A percentile compares a stretch with the other conserved stretches of the same genome.
Evolutionary conservation across 805 yeast species (phyloP).

Genomic region (Sugiyamaella qingdaonensis): DNA sequence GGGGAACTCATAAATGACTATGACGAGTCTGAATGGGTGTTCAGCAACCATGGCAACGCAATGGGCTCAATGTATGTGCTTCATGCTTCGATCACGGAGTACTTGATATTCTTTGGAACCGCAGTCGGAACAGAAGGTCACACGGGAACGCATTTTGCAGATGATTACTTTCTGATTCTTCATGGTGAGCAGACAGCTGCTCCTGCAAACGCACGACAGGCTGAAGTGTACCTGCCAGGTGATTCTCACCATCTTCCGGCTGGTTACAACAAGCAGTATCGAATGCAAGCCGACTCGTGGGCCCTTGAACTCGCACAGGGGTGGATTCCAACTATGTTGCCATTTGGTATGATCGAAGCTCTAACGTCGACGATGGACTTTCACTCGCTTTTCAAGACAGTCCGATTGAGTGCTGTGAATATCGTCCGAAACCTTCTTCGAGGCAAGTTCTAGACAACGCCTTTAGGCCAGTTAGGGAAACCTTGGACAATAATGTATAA

Average conservation of each 20-base stretch:
- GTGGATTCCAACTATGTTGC: slow-evolving; percentile 97
- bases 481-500: too few species aligned
- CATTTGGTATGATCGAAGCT: slow-evolving; percentile 86
- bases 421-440: slow-evolving; percentile 63
- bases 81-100: slow-evolving; percentile 92
- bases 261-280: slow-evolving; percentile 78
- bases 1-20: slow-evolving; percentile 71
- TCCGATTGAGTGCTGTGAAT: slow-evolving; percentile 68
- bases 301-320: slow-evolving; percentile 98
- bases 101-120: slow-evolving; percentile 87
- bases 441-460: slow-evolving; percentile 72
- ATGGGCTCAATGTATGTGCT: slow-evolving; percentile 90
- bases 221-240: slow-evolving; percentile 81
- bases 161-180: slow-evolving; percentile 91
- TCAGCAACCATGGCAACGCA: slow-evolving; percentile 97
- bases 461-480: too few species aligned
- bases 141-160: slow-evolving; percentile 93
- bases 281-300: slow-evolving; percentile 76
- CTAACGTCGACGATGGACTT: slow-evolving; percentile 77
- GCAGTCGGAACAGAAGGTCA: slow-evolving; percentile 97
- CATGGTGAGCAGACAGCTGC: slow-evolving; percentile 77
- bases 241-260: slow-evolving; percentile 73
- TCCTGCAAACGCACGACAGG: slow-evolving; percentile 53
- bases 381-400: slow-evolving; percentile 63
- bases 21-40: slow-evolving; percentile 83